Evolutionary conservation across 306 rosid genomes (phyloP).

Genomic region (Trifolium subterraneum): DNA sequence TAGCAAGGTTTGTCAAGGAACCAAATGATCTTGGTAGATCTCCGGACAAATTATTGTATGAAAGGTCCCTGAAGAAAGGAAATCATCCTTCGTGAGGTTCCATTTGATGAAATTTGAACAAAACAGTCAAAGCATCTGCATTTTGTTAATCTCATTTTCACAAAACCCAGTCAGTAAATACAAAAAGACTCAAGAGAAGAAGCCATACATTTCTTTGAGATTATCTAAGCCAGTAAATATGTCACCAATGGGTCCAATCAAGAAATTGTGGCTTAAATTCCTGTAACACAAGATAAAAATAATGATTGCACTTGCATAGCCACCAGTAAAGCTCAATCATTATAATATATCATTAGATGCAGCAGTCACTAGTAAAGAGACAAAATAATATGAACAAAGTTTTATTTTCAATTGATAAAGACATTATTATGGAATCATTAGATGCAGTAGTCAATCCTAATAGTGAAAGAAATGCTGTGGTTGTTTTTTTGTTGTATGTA

Average conservation of each 20-base stretch:
- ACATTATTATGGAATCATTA: background rate
- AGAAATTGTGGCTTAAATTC: constrained; percentile 87
- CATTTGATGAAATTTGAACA: constrained; percentile 22
- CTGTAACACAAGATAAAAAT: constrained; percentile 52
- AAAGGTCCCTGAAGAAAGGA: constrained; percentile 75
- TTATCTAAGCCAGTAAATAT: constrained; percentile 72
- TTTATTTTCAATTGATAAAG: constrained; percentile 3
- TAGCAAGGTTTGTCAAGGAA: constrained; percentile 64
- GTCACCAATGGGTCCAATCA: constrained; percentile 84
- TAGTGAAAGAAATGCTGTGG: background rate
- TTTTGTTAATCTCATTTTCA: constrained; percentile 21
- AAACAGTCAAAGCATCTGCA: constrained; percentile 12
- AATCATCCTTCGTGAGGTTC: constrained; percentile 30
- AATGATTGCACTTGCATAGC: constrained; percentile 38
- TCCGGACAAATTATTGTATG: constrained; percentile 77
- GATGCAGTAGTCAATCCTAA: background rate
- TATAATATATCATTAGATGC: background rate
- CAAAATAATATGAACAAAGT: background rate
- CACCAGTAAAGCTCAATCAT: constrained; percentile 30
- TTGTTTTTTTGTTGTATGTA: background rate
- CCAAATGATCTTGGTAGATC: constrained; percentile 95
- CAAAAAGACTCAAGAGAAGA: constrained; percentile 35
- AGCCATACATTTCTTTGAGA: constrained; percentile 81
- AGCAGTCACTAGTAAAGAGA: background rate
- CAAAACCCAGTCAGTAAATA: constrained; percentile 11